Evolutionary conservation across 768 basidiomycete genomes (phyloP), one percentile per base, ranked within the genome.

Genomic region (Lentinula boryana): DNA sequence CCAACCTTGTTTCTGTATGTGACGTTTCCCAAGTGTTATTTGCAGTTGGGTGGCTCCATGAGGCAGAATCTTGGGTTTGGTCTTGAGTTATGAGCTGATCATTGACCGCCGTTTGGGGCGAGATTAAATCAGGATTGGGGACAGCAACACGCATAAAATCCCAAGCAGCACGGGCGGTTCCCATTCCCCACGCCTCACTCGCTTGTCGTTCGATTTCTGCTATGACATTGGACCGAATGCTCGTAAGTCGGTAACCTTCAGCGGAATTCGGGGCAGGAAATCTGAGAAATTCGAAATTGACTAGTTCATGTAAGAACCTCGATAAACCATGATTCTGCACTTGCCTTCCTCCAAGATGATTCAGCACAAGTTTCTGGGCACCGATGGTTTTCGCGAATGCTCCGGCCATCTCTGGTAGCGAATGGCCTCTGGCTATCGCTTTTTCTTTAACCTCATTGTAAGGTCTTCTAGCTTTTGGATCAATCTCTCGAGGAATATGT

Each of bases 371-470:
- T 49, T 76, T 74, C 67, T 81, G 71, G 21, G 91, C 89, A 1
- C 79, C 76, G 54, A 88, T 77, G 2, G 64, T 68, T 60, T 78
- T 83, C 5, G 92, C 91, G 67, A 93, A 93, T 15, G 69, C 74
- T 7, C 92, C 93, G 1, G 91, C 93, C 83, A 88, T 89, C 36
- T 74, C 76, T 3, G 92, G 87, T 0, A 87, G 85, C 13, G 91
- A 93, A 68, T 95, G 93, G 0, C 93, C 92, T 51, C 85, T 79
- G 31, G 76, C 75, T n/a, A 84, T 72, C 0, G 84, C 80, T 62
- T 81, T 87, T 60, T 78, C 70, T 63, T 71, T 62, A 38, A 85
- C 74, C 58, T 71, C 75, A 53, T 74, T 73, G 2, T 70, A 73
- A 31, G 75, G 75, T 57, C 80, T 77, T 57, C 69, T 78, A 33